Base-by-base conservation (phyloP, 345 rosid species). In the Citrus maxima region DNA sequence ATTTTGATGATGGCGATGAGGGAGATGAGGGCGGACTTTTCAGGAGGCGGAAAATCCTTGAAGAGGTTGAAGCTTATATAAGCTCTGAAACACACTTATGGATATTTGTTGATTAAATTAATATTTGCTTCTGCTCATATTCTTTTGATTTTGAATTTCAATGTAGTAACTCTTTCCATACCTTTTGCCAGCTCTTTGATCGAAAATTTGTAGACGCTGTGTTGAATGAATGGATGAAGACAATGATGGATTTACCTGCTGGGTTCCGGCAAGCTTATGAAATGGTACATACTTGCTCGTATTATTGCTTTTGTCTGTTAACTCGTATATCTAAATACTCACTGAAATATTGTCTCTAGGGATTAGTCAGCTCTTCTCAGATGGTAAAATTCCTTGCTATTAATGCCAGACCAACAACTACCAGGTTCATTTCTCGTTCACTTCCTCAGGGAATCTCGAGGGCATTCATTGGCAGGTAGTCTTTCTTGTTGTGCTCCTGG, bases 201-300 rank as follows among this genome's bases (percentile, higher is more conserved):
- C 82, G 90, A 84, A 96, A 96, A 80, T 96, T 96, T 76, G 90
- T 96, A 40, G 97, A 94, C 74, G 97, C 99, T 55, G 97, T 96
- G 35, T 76, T 96, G 85, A 94, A 91, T 42, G 99, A 96, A 82
- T 96, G 99, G 99, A 97, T 94, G 68, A 94, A 90, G 81, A 91
- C 99, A 8, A 87, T 94, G 93, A 85, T 90, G 90, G 98, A 96
- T 85, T 82, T 96, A 82, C 99, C 99, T 84, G 95, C 98, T 49
- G 99, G 99, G 10, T 88, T 96, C 67, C 95, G 97, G 62, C 99
- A 94, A 90, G 98, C 99, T 32, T 94, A 89, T 83, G 98, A 96
- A 86, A 96, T 96, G 99, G 99, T 94, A 21, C 16, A 38, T 54
- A 73, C 24, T 63, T 40, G 76, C 72, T 60, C 58, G 68, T 28